These are phyloP conservation scores for Leucoagaricus sp. DNA, from an alignment of 1,284 basidiomycete species.

Conservation along the genomic window DNA sequence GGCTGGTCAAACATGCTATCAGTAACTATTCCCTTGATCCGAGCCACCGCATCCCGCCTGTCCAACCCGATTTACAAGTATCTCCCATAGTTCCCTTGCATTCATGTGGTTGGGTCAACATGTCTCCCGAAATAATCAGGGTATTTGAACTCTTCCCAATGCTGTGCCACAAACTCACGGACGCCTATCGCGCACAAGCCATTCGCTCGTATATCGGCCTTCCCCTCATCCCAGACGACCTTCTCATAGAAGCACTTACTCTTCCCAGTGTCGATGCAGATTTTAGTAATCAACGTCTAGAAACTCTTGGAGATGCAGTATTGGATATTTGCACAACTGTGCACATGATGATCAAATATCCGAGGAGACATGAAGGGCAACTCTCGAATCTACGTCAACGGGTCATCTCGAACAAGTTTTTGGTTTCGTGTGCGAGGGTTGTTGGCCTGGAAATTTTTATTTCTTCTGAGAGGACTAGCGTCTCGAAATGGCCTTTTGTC, in stretches of 20 bases:
- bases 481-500: constrained; percentile 64
- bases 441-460: constrained; percentile 64
- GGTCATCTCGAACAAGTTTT: constrained; percentile 67
- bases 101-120: constrained; percentile 50
- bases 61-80: constrained; percentile 20
- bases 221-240: constrained; percentile 54
- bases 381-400: constrained; percentile 63
- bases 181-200: constrained; percentile 59
- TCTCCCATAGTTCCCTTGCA: constrained; percentile 50
- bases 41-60: constrained; percentile 2
- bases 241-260: constrained; percentile 73
- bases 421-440: constrained; percentile 67
- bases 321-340: constrained; percentile 77
- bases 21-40: constrained; percentile 45
- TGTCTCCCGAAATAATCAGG: constrained; percentile 48
- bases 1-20: constrained; percentile 6
- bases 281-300: constrained; percentile 81
- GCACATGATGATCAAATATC: constrained; percentile 74
- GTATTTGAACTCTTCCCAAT: constrained; percentile 62
- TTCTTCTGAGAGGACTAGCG: constrained; percentile 54
- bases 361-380: constrained; percentile 80
- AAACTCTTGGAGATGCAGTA: constrained; percentile 83
- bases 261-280: constrained; percentile 52
- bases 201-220: constrained; percentile 55
- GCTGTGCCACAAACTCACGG: constrained; percentile 65